These are phyloP conservation scores for Xylona heveae DNA, from an alignment of 495 filamentous ascomycete genomes.

Conservation along the genomic window DNA sequence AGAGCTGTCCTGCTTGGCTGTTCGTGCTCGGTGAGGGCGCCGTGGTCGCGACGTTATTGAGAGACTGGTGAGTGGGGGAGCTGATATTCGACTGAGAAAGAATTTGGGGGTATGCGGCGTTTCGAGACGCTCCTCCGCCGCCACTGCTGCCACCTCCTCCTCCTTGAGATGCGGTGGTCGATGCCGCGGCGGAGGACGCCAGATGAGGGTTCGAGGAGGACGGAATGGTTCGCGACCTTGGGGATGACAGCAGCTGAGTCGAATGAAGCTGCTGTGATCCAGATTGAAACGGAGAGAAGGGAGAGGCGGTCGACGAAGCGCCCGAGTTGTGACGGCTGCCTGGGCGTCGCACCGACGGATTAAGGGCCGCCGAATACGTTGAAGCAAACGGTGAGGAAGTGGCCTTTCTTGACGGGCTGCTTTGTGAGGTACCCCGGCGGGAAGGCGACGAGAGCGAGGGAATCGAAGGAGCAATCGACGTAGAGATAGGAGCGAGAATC, in stretches of 20 bases:
- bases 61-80: conserved; percentile 23
- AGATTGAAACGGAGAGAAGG: conserved; percentile 33
- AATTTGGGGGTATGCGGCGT: conserved; percentile 39
- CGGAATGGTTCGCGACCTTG: conserved; percentile 37
- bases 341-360: conserved; percentile 23
- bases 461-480: conserved; percentile 26
- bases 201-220: conserved; percentile 35
- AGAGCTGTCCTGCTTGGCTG: conserved; percentile 20
- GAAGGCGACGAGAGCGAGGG: conserved; percentile 21
- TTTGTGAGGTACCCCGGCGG: conserved; percentile 19
- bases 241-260: conserved; percentile 33
- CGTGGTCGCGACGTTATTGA: conserved; percentile 1
- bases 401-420: conserved; percentile 24
- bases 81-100: conserved; percentile 37
- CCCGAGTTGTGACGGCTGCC: conserved; percentile 28
- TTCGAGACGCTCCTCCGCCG: conserved; percentile 38
- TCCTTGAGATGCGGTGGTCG: conserved; percentile 23
- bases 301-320: conserved; percentile 25
- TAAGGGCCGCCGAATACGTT: conserved; percentile 34
- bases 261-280: conserved; percentile 33
- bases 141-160: conserved; percentile 29
- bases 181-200: conserved; percentile 37
- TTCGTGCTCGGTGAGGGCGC: background rate
- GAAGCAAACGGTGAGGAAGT: conserved; percentile 28
- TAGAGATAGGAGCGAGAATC: conserved; percentile 41